Conservation (phyloP, 2,329 filamentous ascomycete species). For the Leptographium radiaticola region DNA sequence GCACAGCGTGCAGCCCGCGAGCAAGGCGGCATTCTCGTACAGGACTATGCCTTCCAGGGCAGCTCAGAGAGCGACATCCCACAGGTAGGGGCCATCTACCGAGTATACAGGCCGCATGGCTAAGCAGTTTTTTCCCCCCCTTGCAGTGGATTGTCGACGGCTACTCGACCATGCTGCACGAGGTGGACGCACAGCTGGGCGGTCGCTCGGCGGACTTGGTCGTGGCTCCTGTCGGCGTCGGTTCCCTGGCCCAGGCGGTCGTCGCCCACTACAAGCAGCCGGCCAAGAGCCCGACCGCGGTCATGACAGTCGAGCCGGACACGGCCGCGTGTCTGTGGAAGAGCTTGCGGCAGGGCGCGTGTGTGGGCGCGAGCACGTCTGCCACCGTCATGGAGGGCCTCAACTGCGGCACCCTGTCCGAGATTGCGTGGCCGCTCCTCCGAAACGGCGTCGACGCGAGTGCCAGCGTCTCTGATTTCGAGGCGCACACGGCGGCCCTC, state of each 20-base stretch:
- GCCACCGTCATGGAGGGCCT: slow-evolving; percentile 63
- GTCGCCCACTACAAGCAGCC: slow-evolving; percentile 41
- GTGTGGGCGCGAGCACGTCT: slow-evolving; percentile 37
- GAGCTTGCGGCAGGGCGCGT: slow-evolving; percentile 34
- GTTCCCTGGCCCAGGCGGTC: slow-evolving; percentile 59
- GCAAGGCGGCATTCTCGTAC: too few species aligned
- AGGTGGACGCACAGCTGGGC: too few species aligned
- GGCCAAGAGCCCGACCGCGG: slow-evolving; percentile 13
- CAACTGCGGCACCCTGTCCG: slow-evolving; percentile 58
- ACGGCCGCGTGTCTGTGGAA: slow-evolving; percentile 45
- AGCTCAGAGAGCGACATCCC: too few species aligned
- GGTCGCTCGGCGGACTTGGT: too few species aligned
- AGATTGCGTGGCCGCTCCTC: slow-evolving; percentile 50
- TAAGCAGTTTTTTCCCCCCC: too few species aligned
- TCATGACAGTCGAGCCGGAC: slow-evolving; percentile 60
- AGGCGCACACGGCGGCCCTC: slow-evolving; percentile 45
- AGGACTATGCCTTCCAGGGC: too few species aligned
- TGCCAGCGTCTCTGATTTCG: slow-evolving; percentile 45
- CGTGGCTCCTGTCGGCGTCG: slow-evolving; percentile 58
- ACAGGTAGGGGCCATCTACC: too few species aligned
- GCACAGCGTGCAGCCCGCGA: too few species aligned
- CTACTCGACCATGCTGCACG: too few species aligned
- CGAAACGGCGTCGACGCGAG: slow-evolving; percentile 44
- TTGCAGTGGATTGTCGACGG: too few species aligned
- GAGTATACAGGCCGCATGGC: too few species aligned